Base-by-base conservation (phyloP, 2,329 filamentous ascomycete genomes). In the Claviceps paspali region DNA sequence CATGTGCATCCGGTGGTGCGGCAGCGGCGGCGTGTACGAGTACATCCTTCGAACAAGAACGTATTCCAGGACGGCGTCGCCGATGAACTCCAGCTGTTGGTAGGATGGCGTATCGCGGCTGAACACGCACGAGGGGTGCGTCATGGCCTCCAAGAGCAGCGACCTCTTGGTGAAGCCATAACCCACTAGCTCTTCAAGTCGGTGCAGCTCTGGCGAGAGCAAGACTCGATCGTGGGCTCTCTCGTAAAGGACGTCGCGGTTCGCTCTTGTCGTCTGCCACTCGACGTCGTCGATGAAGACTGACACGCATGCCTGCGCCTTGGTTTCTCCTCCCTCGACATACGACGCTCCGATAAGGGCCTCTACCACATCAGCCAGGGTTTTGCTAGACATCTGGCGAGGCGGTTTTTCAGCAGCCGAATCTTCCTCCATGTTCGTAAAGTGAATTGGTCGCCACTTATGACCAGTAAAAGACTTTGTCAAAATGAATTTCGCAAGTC, bases 351-450 rank as follows among this genome's bases (percentile, higher is more conserved):
- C 88, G 15, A 95, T 79, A 0, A 95, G 63, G 0, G 87, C 73
- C 44, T 96, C 88, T 0, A 94, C 70, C 0, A 95, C 78, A 49
- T 96, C 88, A 3, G 88, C 88, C 6, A 95, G 68, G 0, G 73
- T 73, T 52, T 96, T 96, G 2, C 76, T 80, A 0, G 83, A 80
- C 23, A 86, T 51, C 11, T 52, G 49, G 5, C 65, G 32, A 56
- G 24, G 33, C 12, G 21, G 15, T 24, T 35, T 39, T 11, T 26
- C 26, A 1, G 18, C n/a, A 15, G 5, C 3, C 6, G 10, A 33
- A 42, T 38, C 40, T 38, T 34, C 40, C 22, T 11, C 35, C n/a
- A 57, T 42, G 5, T 59, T 51, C 3, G 64, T 55, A 3, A 64
- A 60, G 43, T 82, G 80, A 0, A 69, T 57, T 0, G 83, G 79